Evolutionary conservation across 768 basidiomycete species (phyloP).

Genomic region (Calocybe indica): DNA sequence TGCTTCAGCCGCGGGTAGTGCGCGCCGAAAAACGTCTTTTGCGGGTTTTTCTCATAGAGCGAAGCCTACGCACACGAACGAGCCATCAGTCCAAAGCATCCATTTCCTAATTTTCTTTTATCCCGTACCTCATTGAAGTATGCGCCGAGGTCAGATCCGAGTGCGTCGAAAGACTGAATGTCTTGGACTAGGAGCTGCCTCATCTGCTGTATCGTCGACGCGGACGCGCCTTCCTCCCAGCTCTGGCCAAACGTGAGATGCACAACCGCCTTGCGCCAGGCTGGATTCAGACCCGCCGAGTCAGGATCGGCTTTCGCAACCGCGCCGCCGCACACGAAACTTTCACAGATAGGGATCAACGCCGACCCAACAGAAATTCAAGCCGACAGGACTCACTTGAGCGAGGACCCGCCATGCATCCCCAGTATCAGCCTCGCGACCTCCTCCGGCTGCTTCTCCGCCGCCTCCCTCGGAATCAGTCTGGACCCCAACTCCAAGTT

Average conservation of each 20-base stretch:
- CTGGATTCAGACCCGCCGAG: background rate
- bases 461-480: conserved; percentile 1
- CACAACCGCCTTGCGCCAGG: background rate
- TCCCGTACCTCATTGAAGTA: background rate
- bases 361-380: background rate
- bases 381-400: conserved; percentile 5
- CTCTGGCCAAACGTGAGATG: background rate
- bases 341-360: background rate
- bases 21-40: conserved; percentile 39
- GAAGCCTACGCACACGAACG: conserved; percentile 28
- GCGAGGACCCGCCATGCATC: background rate
- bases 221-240: background rate
- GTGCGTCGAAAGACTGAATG: background rate
- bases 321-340: background rate
- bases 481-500: conserved; percentile 4
- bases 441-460: background rate
- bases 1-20: conserved; percentile 32
- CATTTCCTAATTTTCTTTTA: background rate
- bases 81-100: background rate
- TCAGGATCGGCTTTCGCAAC: background rate
- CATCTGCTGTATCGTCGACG: background rate
- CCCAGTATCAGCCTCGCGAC: background rate
- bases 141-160: background rate
- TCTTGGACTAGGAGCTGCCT: background rate
- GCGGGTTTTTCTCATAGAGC: conserved; percentile 32